Evolutionary conservation across 768 basidiomycete species (phyloP).

Genomic region (Pisolithus albus): DNA sequence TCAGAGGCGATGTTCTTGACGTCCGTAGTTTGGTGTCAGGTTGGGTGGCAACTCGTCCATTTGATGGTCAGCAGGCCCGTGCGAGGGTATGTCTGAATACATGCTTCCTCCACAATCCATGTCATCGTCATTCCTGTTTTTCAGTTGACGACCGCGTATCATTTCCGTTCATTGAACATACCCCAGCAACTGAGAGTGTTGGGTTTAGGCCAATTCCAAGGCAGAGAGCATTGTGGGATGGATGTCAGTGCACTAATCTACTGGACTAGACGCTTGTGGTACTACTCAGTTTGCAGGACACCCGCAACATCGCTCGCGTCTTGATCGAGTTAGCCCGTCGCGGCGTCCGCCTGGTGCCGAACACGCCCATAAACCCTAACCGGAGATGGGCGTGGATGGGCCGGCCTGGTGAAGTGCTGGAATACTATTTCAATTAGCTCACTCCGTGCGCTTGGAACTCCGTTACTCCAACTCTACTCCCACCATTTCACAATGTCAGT

Average conservation of each 20-base stretch:
- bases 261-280: conserved; percentile 3
- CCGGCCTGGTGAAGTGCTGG: conserved; percentile 58
- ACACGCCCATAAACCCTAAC: conserved; percentile 58
- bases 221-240: conserved; percentile 82
- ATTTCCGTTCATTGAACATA: conserved; percentile 49
- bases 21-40: conserved; percentile 54
- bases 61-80: conserved; percentile 7
- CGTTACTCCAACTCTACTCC: no score
- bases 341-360: conserved; percentile 64
- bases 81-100: conserved; percentile 11
- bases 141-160: conserved; percentile 14
- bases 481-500: no score
- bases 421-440: conserved; percentile 27
- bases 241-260: conserved; percentile 54
- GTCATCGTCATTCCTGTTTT: background rate
- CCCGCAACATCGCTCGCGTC: conserved; percentile 82
- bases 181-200: conserved; percentile 70
- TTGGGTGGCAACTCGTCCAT: conserved; percentile 25
- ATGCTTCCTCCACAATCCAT: background rate
- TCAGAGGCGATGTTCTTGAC: conserved; percentile 69
- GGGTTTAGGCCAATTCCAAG: conserved; percentile 67
- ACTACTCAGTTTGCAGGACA: conserved; percentile 49
- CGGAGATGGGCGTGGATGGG: conserved; percentile 87
- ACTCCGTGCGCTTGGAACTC: background rate
- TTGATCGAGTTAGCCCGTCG: conserved; percentile 69